Evolutionary conservation across 2,329 filamentous ascomycete genomes (phyloP).

Genomic region (Cladophialophora chaetospira): DNA sequence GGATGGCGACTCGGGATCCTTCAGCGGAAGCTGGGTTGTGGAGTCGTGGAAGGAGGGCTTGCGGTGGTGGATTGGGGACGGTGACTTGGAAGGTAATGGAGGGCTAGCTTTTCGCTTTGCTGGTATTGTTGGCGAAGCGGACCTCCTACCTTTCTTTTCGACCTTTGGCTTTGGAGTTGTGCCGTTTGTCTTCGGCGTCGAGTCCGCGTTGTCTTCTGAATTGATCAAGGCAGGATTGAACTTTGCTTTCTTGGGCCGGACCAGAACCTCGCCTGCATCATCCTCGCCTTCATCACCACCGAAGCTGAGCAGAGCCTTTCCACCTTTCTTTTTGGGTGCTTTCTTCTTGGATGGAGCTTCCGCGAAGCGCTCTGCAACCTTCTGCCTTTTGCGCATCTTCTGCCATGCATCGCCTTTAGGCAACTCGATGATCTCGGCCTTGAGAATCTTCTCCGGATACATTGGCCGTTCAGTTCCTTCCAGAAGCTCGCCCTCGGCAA

Average conservation of each 20-base stretch:
- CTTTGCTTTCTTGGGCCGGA: constrained; percentile 48
- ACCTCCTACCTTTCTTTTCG: constrained; percentile 36
- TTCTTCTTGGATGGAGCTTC: constrained; percentile 38
- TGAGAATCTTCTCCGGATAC: constrained; percentile 75
- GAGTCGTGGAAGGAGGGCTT: constrained; percentile 46
- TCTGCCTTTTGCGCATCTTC: constrained; percentile 44
- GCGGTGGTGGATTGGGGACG: constrained; percentile 34
- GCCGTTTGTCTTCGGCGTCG: constrained; percentile 17
- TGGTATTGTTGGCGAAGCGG: constrained; percentile 37
- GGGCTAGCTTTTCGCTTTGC: constrained; percentile 30
- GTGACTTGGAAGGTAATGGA: constrained; percentile 12
- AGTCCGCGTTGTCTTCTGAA: constrained; percentile 24
- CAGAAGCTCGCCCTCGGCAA: constrained; percentile 82
- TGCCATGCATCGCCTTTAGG: constrained; percentile 46
- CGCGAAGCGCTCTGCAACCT: constrained; percentile 35
- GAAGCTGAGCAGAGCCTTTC: constrained; percentile 51
- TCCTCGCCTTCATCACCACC: constrained; percentile 46
- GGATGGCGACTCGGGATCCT: constrained; percentile 46
- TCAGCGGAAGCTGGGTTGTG: constrained; percentile 48
- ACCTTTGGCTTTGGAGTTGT: constrained; percentile 1
- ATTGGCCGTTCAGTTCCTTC: constrained; percentile 79
- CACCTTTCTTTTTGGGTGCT: constrained; percentile 44
- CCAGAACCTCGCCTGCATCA: constrained; percentile 38
- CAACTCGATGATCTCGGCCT: constrained; percentile 49
- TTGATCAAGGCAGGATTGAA: constrained; percentile 51